Conservation (phyloP, 208 protist species). For the Crithidia thermophila region DNA sequence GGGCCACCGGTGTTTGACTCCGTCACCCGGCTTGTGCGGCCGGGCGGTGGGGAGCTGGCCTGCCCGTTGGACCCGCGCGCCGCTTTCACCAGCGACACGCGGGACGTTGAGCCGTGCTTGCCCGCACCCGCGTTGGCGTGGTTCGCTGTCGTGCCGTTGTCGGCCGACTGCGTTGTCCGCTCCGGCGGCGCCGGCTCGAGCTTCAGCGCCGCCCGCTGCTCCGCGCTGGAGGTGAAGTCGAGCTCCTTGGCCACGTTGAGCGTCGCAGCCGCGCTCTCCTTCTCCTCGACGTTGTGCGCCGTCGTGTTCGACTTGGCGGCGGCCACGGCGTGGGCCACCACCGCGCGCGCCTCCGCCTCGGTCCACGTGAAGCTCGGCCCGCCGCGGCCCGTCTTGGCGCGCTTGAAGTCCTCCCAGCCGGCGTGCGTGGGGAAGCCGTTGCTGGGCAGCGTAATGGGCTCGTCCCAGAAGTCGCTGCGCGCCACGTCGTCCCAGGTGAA, state of each 20-base stretch:
- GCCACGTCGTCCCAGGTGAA: constrained; percentile 81
- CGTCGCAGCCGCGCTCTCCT: constrained; percentile 36
- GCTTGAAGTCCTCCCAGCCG: constrained; percentile 59
- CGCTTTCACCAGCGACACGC: not conserved
- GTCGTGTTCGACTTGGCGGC: constrained; percentile 38
- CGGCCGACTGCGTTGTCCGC: constrained; percentile 8
- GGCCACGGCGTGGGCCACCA: constrained; percentile 37
- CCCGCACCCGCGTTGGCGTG: not conserved
- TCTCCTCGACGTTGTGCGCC: constrained; percentile 36
- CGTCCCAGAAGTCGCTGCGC: constrained; percentile 84
- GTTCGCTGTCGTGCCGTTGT: not conserved
- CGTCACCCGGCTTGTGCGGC: not conserved
- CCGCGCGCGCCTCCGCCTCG: constrained; percentile 30
- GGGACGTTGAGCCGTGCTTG: constrained; percentile 10
- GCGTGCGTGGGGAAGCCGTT: constrained; percentile 55
- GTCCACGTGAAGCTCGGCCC: constrained; percentile 26
- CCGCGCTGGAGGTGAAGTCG: constrained; percentile 53
- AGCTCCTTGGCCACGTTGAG: constrained; percentile 63
- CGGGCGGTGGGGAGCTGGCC: not conserved
- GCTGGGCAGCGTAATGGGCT: constrained; percentile 32
- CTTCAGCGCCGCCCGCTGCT: constrained; percentile 12
- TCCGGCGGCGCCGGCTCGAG: constrained; percentile 12
- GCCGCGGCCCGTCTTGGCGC: not conserved
- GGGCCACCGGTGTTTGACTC: constrained; percentile 16
- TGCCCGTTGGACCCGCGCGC: constrained; percentile 4